Evolutionary conservation across 768 basidiomycete species (phyloP).

Genomic region (Trametes maxima): DNA sequence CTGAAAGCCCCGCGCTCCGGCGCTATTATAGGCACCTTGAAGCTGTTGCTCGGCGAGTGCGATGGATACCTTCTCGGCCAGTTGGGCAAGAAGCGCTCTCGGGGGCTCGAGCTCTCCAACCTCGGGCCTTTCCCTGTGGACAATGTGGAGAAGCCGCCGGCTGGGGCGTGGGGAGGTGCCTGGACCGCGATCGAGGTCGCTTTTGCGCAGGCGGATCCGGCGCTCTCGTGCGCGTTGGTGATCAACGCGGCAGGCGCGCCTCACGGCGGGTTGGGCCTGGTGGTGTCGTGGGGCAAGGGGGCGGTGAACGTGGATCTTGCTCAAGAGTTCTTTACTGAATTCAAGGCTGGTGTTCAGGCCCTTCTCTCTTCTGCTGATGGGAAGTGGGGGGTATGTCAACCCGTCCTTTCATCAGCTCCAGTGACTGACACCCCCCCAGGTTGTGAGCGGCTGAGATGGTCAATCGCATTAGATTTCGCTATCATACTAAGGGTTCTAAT

Average conservation of each 20-base stretch:
- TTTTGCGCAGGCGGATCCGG: constrained; percentile 19
- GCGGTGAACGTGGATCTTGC: constrained; percentile 25
- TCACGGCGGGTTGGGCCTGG: constrained; percentile 22
- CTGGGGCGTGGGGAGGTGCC: background rate
- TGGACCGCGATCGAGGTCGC: constrained; percentile 26
- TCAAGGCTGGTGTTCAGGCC: constrained; percentile 1
- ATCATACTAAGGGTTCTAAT: too few relatives aligned
- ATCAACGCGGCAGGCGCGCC: constrained; percentile 26
- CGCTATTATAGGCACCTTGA: constrained; percentile 37
- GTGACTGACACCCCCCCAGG: background rate
- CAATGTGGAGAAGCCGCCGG: background rate
- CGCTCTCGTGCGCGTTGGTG: constrained; percentile 23
- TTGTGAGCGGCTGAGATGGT: too few relatives aligned
- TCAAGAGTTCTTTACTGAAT: constrained; percentile 22
- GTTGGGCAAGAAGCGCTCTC: constrained; percentile 38
- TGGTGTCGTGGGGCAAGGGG: constrained; percentile 24
- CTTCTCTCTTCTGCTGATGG: background rate
- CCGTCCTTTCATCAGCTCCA: background rate
- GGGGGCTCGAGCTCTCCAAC: constrained; percentile 44
- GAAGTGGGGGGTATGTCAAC: background rate
- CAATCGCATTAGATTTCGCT: too few relatives aligned
- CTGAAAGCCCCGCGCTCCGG: constrained; percentile 24
- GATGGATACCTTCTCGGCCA: constrained; percentile 33
- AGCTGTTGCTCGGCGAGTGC: constrained; percentile 38
- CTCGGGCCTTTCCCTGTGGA: constrained; percentile 34